Percentiles rank a stretch among this genome's conserved stretches.
These are phyloP conservation scores for Garcia nutans DNA, from an alignment of 345 rosid species.

Conservation along the genomic window DNA sequence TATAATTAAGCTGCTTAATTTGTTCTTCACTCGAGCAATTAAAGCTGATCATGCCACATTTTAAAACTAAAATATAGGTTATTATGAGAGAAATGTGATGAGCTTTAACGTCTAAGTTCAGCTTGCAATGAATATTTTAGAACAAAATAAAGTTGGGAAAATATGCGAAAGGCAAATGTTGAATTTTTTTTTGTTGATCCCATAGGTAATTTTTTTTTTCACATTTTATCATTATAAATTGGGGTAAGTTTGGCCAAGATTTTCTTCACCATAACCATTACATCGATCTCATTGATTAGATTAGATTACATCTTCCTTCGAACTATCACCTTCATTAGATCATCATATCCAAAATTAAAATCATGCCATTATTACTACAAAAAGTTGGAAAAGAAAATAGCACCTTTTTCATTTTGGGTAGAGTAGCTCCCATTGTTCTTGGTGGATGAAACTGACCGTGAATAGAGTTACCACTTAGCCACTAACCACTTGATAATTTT, in stretches of 20 bases:
- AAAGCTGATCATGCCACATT: background rate
- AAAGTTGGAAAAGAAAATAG: too few relatives aligned
- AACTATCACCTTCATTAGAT: slow-evolving; percentile 1
- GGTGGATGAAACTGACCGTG: too few relatives aligned
- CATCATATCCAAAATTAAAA: background rate
- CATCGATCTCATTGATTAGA: background rate
- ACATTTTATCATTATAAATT: background rate
- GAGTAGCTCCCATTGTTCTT: too few relatives aligned
- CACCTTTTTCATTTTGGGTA: too few relatives aligned
- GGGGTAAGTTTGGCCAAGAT: background rate
- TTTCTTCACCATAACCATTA: background rate
- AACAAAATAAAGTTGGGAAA: background rate
- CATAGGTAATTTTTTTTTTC: background rate
- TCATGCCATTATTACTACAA: background rate
- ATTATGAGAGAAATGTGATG: background rate
- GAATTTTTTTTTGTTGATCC: background rate
- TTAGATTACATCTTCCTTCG: background rate
- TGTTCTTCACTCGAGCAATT: background rate
- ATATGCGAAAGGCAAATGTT: too few relatives aligned
- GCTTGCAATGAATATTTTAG: background rate
- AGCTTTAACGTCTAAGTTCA: background rate
- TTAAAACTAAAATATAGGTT: background rate
- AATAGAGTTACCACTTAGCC: too few relatives aligned
- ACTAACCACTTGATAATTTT: too few relatives aligned
- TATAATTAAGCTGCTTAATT: background rate